Base-by-base conservation (phyloP, 1,139 yeast species). In the Yamadazyma taylorii region DNA sequence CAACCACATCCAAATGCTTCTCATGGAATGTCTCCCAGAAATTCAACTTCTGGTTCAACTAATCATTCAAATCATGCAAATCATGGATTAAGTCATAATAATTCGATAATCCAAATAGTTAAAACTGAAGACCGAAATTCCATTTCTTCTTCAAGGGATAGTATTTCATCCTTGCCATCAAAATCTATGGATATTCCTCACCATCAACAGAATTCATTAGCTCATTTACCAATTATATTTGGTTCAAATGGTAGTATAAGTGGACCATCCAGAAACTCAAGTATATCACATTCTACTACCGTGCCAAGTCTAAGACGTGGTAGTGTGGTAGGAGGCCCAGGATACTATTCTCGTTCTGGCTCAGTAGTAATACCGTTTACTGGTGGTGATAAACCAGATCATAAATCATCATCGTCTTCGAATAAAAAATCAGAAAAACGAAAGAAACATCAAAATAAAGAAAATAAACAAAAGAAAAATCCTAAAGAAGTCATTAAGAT, bases 131-230 rank as follows among this genome's bases (percentile, higher is more conserved):
- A 49, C 7, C 51, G 75, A 33, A 60, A 55, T 35, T 63, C 71
- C 6, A 51, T 69, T 15, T 58, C 63, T 35, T 60, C 65, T 32
- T 53, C 65, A 4, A 50, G 75, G 40, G 74, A 69, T 17, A 67
- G 73, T 33, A 66, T 71, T 10, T 64, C 69, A 38, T 66, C 73
- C 10, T 58, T 71, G 26, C 77, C 77, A 5, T 68, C 74, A 16
- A 71, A 71, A 46, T 63, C 70, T 16, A 71, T 71, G 77, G 66
- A 70, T 45, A 71, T 71, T 7, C 77, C 77, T 1, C 76, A 71
- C 47, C 77, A 71, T 48, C 75, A 69, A 40, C 64, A 62, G 56
- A 61, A 58, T 36, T 62, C 55, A 40, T 56, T 71, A 48, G 75
- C 75, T 1, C 77, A 71, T 46, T 56, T 71, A 38, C 77, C 77